Percentiles rank a stretch among this genome's conserved stretches.
Evolutionary conservation across 768 basidiomycete genomes (phyloP).

Genomic region (Leccinellum albellum): DNA sequence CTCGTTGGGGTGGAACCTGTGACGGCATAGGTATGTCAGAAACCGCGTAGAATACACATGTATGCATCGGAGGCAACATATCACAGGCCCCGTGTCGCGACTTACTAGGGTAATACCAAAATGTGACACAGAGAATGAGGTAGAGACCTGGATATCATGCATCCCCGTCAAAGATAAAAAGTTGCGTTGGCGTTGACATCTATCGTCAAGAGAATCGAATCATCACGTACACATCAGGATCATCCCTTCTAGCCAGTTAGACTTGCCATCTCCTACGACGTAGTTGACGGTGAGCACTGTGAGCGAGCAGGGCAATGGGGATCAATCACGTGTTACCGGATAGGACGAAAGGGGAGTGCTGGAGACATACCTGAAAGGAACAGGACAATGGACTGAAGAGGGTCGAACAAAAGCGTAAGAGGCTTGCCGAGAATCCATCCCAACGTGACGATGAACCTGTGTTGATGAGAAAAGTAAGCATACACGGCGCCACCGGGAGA

Average conservation of each 20-base stretch:
- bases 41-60: not conserved
- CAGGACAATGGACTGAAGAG: constrained; percentile 59
- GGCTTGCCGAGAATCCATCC: constrained; percentile 82
- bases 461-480: constrained; percentile 10
- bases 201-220: too few species aligned
- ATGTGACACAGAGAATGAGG: constrained; percentile 51
- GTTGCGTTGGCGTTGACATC: not conserved
- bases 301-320: not conserved
- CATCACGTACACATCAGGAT: constrained; percentile 61
- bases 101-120: constrained; percentile 52
- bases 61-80: not conserved
- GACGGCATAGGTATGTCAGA: constrained; percentile 11
- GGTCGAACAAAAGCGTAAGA: constrained; percentile 79
- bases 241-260: constrained; percentile 90
- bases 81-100: not conserved
- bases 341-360: not conserved
- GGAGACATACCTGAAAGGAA: constrained; percentile 22
- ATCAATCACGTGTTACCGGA: not conserved
- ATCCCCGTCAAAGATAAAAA: not conserved
- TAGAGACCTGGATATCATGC: constrained; percentile 47
- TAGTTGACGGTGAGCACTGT: constrained; percentile 81
- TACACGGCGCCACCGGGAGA: not conserved
- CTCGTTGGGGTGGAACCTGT: rapidly evolving
- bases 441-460: constrained; percentile 68
- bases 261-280: constrained; percentile 80